phyloP scores from a whole-genome alignment of 257 asterid species.

The Cordia subcordata region DNA sequence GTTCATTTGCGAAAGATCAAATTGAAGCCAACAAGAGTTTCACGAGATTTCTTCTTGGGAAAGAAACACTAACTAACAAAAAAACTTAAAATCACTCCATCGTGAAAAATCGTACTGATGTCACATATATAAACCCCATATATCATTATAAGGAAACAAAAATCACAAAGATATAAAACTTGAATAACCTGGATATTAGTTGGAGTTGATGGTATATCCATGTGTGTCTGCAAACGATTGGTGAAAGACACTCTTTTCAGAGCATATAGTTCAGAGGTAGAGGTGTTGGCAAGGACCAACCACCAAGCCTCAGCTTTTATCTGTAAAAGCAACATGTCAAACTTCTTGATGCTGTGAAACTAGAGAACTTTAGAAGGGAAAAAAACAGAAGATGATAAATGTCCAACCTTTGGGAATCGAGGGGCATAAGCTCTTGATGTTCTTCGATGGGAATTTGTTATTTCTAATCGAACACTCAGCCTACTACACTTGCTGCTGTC shows the following conservation, averaged over 20 bases:
- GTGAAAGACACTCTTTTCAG: slow-evolving; percentile 76
- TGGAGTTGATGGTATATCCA: slow-evolving; percentile 62
- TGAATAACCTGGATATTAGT: slow-evolving; percentile 47
- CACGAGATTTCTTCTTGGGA: no score
- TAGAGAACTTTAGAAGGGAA: not conserved
- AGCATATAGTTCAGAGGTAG: slow-evolving; percentile 65
- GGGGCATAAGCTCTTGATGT: slow-evolving; percentile 70
- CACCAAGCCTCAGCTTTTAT: slow-evolving; percentile 99
- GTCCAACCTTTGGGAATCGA: slow-evolving; percentile 82
- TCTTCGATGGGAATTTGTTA: slow-evolving; percentile 40
- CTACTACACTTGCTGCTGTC: slow-evolving; percentile 24
- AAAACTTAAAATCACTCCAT: no score
- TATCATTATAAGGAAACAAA: not conserved
- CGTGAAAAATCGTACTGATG: not conserved
- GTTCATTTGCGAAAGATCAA: not conserved
- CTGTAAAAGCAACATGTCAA: slow-evolving; percentile 38
- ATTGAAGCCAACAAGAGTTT: no score
- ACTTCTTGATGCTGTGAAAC: slow-evolving; percentile 10
- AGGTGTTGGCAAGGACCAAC: slow-evolving; percentile 73
- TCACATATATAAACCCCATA: not conserved
- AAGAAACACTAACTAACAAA: no score
- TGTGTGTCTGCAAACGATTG: slow-evolving; percentile 43
- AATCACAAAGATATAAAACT: slow-evolving; percentile 9
- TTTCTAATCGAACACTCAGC: slow-evolving; percentile 66
- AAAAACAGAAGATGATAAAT: slow-evolving; percentile 3